Base-by-base conservation (phyloP, 495 filamentous ascomycete species). In the Neurospora sp. region DNA sequence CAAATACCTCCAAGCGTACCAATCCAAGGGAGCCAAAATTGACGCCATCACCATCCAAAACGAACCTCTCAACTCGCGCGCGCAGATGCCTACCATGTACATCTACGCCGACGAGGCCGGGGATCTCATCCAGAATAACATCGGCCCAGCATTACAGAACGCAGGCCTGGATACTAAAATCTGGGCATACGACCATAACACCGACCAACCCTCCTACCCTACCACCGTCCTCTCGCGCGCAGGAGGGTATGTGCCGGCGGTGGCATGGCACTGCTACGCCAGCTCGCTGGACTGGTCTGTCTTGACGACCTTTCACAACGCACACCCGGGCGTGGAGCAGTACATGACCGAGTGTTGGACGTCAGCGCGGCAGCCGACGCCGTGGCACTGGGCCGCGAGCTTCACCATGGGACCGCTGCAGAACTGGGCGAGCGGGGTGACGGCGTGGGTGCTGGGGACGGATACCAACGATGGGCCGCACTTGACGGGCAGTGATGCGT, bases 301-400 rank as follows among this genome's bases (percentile, higher is more conserved):
- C 7, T 76, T 89, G 44, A 85, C 80, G 20, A 72, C 81, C 39
- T 88, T 89, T 74, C 83, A 87, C 72, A 77, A 84, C 71, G 75
- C 74, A 0, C 86, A 86, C 75, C 85, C 86, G 0, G 71, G 72
- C 38, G 80, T 82, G 5, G 80, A 80, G 9, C 87, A 89, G 78
- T 88, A 87, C 77, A 89, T 89, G 88, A 88, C 87, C 18, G 87
- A 89, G 78, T 89, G 88, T 76, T 88, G 87, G 85, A 88, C 84
- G 2, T 82, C 83, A 0, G 80, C 83, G 1, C 4, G 54, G 7
- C 73, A 75, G 4, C 72, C 76, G 3, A 84, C 83, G 10, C 74
- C 81, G 23, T 88, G 87, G 85, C 81, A 86, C 75, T 84, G 87
- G 72, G 83, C 85, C 0, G 84, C 83, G 12, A 82, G 85, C 78